Conservation (phyloP, 176 grass and related monocot genomes). For the Typha latifolia region DNA sequence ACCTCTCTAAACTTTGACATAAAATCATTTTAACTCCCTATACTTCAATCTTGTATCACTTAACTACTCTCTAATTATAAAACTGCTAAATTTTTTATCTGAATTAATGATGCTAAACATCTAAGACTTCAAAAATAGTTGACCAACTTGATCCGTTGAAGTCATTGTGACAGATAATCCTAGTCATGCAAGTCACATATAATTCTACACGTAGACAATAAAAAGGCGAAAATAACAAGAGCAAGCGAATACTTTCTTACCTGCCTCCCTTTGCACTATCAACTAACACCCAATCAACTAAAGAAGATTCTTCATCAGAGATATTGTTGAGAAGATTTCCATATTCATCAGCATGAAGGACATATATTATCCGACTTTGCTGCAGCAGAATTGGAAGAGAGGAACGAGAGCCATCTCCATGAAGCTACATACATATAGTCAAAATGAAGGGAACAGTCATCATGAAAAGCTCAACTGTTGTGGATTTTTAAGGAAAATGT, state of each 20-base stretch:
- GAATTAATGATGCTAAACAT: too few species aligned
- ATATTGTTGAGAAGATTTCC: conserved; percentile 64
- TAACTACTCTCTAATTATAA: too few species aligned
- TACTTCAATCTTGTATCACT: too few species aligned
- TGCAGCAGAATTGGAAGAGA: conserved; percentile 40
- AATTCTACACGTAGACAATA: too few species aligned
- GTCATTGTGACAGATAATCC: too few species aligned
- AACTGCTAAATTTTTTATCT: too few species aligned
- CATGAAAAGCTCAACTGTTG: background rate
- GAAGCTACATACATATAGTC: conserved; percentile 41
- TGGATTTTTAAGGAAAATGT: background rate
- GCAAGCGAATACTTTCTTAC: conserved; percentile 18
- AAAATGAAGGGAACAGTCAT: background rate
- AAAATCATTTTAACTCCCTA: too few species aligned
- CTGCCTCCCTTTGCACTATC: conserved; percentile 85
- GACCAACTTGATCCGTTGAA: too few species aligned
- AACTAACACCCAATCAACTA: conserved; percentile 69
- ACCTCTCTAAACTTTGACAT: too few species aligned
- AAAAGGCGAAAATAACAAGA: background rate
- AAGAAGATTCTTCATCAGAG: conserved; percentile 31
- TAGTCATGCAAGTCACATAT: too few species aligned
- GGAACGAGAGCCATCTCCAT: conserved; percentile 64
- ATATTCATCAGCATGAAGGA: conserved; percentile 61
- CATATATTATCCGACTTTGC: conserved; percentile 59
- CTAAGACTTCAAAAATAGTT: too few species aligned